Conservation (phyloP, 768 basidiomycete species). For the Russula virescens region DNA sequence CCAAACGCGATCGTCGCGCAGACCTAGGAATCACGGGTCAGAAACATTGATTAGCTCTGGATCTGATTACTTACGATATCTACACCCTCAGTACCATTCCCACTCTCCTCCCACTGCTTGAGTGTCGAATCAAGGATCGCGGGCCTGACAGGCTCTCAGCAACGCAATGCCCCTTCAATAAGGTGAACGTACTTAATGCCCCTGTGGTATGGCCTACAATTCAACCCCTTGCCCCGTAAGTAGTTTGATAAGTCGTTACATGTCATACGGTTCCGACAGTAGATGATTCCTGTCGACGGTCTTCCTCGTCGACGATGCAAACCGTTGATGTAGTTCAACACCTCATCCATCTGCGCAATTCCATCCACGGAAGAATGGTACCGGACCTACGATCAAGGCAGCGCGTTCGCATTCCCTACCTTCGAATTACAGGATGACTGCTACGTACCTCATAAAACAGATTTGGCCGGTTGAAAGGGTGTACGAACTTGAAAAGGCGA, state of each 20-base stretch:
- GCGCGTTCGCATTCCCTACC: neutral
- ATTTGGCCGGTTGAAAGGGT: slow-evolving; percentile 78
- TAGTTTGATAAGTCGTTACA: slow-evolving; percentile 64
- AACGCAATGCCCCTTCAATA: neutral
- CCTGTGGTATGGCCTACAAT: slow-evolving; percentile 68
- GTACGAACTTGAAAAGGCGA: slow-evolving; percentile 55
- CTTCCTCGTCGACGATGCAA: slow-evolving; percentile 55
- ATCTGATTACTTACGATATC: slow-evolving; percentile 50
- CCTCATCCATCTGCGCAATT: slow-evolving; percentile 53
- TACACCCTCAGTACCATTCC: slow-evolving; percentile 45
- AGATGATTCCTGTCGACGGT: slow-evolving; percentile 67
- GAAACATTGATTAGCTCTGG: too few relatives aligned
- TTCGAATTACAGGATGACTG: neutral
- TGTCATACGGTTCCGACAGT: slow-evolving; percentile 60
- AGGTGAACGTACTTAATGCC: slow-evolving; percentile 48
- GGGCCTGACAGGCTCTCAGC: slow-evolving; percentile 32
- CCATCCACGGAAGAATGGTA: slow-evolving; percentile 53
- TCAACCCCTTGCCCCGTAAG: slow-evolving; percentile 60
- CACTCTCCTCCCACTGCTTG: slow-evolving; percentile 54
- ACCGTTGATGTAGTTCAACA: slow-evolving; percentile 58
- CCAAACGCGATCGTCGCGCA: slow-evolving; percentile 83
- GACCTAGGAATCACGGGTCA: slow-evolving; percentile 38
- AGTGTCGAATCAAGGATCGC: slow-evolving; percentile 46
- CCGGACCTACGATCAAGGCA: slow-evolving; percentile 43
- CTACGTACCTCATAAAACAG: slow-evolving; percentile 69